Evolutionary conservation across 805 yeast species (phyloP).

Genomic region (Millerozyma miso): DNA sequence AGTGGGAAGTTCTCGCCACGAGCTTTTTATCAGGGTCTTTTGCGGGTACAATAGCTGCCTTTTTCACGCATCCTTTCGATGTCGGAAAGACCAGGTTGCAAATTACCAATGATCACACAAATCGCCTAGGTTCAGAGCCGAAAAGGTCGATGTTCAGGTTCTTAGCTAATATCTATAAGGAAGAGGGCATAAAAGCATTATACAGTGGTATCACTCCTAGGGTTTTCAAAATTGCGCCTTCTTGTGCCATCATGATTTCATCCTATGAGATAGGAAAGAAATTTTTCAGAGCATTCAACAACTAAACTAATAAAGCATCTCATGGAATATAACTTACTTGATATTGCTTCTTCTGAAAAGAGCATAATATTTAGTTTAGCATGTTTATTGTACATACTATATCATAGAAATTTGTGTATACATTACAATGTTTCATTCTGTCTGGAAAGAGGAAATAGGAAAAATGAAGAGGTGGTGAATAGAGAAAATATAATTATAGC

Average conservation of each 20-base stretch:
- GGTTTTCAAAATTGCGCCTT: constrained; percentile 87
- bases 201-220: constrained; percentile 86
- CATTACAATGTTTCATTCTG: background rate
- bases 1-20: constrained; percentile 48
- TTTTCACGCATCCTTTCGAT: constrained; percentile 90
- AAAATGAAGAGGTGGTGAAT: background rate
- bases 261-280: constrained; percentile 87
- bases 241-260: constrained; percentile 98
- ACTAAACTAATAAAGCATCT: background rate
- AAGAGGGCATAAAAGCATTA: constrained; percentile 80
- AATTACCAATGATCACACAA: constrained; percentile 37
- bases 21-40: constrained; percentile 79
- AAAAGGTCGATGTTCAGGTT: constrained; percentile 63
- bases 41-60: constrained; percentile 82
- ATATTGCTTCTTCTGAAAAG: background rate
- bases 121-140: constrained; percentile 8
- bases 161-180: constrained; percentile 55
- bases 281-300: constrained; percentile 20
- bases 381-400: constrained; percentile 1
- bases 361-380: background rate
- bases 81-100: constrained; percentile 95
- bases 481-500: constrained; percentile 1
- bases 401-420: constrained; percentile 1
- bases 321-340: background rate
- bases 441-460: background rate